Base-by-base conservation (phyloP, 305 asterid genomes). In the Fraxinus latifolia region DNA sequence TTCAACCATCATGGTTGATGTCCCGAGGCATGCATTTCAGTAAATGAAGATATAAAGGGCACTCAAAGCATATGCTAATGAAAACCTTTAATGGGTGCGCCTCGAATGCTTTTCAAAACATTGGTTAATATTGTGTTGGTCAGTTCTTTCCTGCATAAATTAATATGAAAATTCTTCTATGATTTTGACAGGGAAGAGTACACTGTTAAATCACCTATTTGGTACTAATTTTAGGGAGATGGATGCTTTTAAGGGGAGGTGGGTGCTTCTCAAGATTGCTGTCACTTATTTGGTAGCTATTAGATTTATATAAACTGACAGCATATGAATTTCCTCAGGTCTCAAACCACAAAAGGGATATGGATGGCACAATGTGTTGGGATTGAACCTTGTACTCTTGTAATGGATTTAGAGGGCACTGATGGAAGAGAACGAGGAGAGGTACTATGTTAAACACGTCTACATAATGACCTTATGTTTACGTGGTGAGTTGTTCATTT, bases 371-470 rank as follows among this genome's bases (percentile, higher is more conserved):
- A 87, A 27, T 93, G 97, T 89, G 95, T 85, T 80, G 99, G 98
- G 80, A 92, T 96, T 73, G 97, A 93, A 80, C 99, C 98, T 78
- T 90, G 95, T 87, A 94, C 98, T 34, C 85, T 96, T 68, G 97
- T 96, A 50, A 96, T 96, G 99, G 99, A 96, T 84, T 86, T 96
- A 78, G 99, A 96, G 95, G 99, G 99, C 83, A 94, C 97, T 34
- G 99, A 96, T 90, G 99, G 99, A 88, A 93, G 98, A 91, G 99
- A 96, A 87, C 91, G 99, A 83, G 99, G 98, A 90, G 99, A 96
- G 99, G 99, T 96, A 70, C 65, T 82, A 60, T 71, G 84, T 68
- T n/a, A 29, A 71, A 71, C 31, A 39, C 84, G 71, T 81, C n/a
- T 78, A 60, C 80, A 77, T 29, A 76, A 80, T 76, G 84, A 70